Evolutionary conservation across 2,329 filamentous ascomycete genomes (phyloP).

Genomic region (Apiospora saccharicola): DNA sequence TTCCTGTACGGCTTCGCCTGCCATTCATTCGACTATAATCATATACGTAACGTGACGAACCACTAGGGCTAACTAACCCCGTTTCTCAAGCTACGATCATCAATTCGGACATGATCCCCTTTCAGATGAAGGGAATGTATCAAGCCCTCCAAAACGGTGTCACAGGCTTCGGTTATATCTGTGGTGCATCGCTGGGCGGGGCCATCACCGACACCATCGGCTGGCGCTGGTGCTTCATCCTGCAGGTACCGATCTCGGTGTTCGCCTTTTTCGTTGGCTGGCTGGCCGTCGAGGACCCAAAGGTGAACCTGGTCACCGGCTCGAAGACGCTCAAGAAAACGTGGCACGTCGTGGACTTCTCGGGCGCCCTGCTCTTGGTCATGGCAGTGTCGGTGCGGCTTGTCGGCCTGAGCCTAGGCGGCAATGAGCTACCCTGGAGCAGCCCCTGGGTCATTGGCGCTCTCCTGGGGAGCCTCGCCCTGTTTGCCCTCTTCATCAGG

Average conservation of each 20-base stretch:
- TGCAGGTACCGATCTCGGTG: constrained; percentile 67
- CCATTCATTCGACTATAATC: too few relatives aligned
- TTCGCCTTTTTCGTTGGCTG: constrained; percentile 62
- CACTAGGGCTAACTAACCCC: too few relatives aligned
- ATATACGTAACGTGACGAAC: too few relatives aligned
- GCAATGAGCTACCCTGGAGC: constrained; percentile 62
- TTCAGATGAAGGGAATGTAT: constrained; percentile 63
- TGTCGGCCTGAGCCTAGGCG: constrained; percentile 61
- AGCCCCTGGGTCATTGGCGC: constrained; percentile 55
- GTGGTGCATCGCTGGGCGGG: constrained; percentile 67
- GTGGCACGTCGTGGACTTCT: constrained; percentile 65
- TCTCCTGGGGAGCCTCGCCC: constrained; percentile 50
- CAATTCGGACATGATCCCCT: constrained; percentile 70
- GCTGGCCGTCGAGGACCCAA: constrained; percentile 58
- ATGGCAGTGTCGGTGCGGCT: constrained; percentile 65
- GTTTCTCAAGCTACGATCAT: constrained; percentile 56
- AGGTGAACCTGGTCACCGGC: constrained; percentile 38
- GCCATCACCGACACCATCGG: constrained; percentile 69
- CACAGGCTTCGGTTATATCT: constrained; percentile 67
- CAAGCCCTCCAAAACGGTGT: constrained; percentile 67
- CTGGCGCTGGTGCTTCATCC: constrained; percentile 72
- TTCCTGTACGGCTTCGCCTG: constrained; percentile 73
- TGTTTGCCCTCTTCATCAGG: constrained; percentile 54
- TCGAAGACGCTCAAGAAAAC: constrained; percentile 38
- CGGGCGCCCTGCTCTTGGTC: constrained; percentile 64